A percentile compares a stretch with the other conserved stretches of the same genome.
phyloP scores from a whole-genome alignment of 1,284 basidiomycete genomes.

The Sporisorium sorghi region DNA sequence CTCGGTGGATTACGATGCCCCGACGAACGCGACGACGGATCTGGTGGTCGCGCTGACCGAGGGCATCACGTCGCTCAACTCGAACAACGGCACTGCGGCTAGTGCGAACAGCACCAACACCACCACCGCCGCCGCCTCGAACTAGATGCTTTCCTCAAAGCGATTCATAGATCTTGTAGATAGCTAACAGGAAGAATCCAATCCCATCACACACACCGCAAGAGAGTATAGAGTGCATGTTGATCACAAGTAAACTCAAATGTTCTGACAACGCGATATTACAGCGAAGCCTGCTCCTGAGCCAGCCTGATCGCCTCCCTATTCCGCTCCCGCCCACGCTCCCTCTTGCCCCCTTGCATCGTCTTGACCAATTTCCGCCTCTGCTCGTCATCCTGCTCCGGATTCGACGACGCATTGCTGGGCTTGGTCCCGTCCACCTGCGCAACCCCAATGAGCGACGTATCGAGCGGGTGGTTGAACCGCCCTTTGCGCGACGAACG shows the following conservation, averaged over 20 bases:
- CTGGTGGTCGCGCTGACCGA: conserved; percentile 15
- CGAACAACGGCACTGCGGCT: conserved; percentile 12
- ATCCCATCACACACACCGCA: neutral
- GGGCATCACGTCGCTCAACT: conserved; percentile 33
- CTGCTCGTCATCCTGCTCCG: conserved; percentile 34
- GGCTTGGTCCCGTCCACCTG: conserved; percentile 29
- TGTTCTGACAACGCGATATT: neutral
- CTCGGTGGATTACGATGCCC: conserved; percentile 62
- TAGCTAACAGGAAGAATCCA: neutral
- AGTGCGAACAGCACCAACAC: conserved; percentile 17
- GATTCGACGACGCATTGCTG: conserved; percentile 24
- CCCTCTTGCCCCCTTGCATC: conserved; percentile 58
- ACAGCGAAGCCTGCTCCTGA: conserved; percentile 25
- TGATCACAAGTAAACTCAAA: neutral
- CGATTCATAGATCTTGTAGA: no score
- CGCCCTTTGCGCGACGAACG: conserved; percentile 38
- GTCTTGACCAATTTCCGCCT: conserved; percentile 54
- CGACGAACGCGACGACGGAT: conserved; percentile 17
- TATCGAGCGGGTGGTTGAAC: conserved; percentile 49
- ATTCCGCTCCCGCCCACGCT: conserved; percentile 56
- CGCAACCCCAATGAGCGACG: conserved; percentile 41
- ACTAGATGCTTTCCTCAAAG: no score
- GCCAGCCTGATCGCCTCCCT: conserved; percentile 48
- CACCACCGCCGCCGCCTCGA: no score
- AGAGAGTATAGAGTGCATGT: neutral